These are phyloP conservation scores for Elaeis oleifera DNA, from an alignment of 202 grass and related monocot genomes.

Conservation along the genomic window DNA sequence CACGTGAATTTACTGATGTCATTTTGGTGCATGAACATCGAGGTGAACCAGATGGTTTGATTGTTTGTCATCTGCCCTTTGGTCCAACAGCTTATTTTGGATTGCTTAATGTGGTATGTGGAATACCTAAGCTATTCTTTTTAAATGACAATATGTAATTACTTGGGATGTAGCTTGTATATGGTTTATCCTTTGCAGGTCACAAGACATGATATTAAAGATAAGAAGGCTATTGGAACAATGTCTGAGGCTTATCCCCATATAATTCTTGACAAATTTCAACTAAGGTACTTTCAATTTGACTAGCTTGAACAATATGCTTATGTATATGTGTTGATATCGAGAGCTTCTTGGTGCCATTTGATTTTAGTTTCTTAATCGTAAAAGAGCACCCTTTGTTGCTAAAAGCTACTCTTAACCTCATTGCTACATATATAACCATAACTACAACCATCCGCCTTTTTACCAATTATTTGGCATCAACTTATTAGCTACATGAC, in stretches of 20 bases:
- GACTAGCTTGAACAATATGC: neutral
- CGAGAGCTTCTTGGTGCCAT: no score
- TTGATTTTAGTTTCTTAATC: no score
- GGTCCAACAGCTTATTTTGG: constrained; percentile 92
- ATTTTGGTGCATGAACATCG: constrained; percentile 89
- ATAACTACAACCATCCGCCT: no score
- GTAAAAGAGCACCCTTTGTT: no score
- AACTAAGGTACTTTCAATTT: constrained; percentile 39
- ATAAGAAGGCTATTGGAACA: constrained; percentile 79
- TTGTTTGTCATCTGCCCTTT: constrained; percentile 74
- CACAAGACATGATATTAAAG: constrained; percentile 85
- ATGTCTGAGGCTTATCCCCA: constrained; percentile 98
- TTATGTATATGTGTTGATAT: no score
- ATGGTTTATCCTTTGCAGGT: constrained; percentile 35
- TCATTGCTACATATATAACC: no score
- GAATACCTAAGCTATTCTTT: neutral
- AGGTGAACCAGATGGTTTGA: constrained; percentile 82
- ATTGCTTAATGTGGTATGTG: constrained; percentile 91
- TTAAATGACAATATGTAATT: neutral
- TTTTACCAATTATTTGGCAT: no score
- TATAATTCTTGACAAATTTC: constrained; percentile 77
- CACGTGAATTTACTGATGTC: constrained; percentile 80
- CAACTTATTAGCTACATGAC: no score
- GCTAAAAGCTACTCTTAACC: no score
- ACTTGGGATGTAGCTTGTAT: neutral